Percentiles rank a stretch among this genome's conserved stretches.
phyloP scores from a whole-genome alignment of 345 rosid species.

The Streptanthus diversifolius region DNA sequence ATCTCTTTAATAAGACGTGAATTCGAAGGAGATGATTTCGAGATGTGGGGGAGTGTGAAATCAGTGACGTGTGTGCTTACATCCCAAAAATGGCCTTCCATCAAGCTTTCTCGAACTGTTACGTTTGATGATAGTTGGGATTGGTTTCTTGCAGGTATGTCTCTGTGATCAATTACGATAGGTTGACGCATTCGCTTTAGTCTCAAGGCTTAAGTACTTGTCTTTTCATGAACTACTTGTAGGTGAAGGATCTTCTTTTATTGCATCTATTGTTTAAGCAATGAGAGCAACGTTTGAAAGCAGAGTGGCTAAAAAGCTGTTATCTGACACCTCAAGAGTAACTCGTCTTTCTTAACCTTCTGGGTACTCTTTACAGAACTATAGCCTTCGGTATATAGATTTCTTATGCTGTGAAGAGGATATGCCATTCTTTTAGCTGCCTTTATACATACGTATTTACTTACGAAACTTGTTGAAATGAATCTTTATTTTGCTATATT shows the following conservation, averaged over 20 bases:
- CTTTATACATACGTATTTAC: too few species aligned
- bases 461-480: too few species aligned
- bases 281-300: background rate
- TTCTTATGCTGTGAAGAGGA: too few species aligned
- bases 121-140: background rate
- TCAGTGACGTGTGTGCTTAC: background rate
- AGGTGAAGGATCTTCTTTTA: background rate
- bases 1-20: background rate
- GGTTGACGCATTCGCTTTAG: too few species aligned
- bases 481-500: too few species aligned
- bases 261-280: background rate
- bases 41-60: background rate
- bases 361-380: background rate
- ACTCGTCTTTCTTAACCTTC: background rate
- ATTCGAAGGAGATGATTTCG: background rate
- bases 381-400: too few species aligned
- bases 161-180: background rate
- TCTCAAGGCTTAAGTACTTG: too few species aligned
- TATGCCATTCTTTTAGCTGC: too few species aligned
- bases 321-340: background rate
- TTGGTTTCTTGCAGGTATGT: background rate
- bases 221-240: background rate
- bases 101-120: background rate
- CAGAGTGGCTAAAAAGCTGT: background rate
- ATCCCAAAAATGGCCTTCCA: background rate